phyloP scores from a whole-genome alignment of 164 flowering plant species.

The Sedum album region DNA sequence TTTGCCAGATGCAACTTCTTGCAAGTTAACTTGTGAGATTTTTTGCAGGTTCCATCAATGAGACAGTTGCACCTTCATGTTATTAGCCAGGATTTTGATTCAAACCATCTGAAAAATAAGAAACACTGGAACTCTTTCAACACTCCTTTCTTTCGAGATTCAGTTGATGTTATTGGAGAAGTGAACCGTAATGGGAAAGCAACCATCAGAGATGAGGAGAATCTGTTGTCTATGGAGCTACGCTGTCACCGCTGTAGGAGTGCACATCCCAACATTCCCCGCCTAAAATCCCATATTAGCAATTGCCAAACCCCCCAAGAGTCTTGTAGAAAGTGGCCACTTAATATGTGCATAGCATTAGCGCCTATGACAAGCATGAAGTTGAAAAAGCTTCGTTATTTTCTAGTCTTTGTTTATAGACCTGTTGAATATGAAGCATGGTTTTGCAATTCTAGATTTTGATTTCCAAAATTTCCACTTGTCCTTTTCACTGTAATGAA shows the following conservation, averaged over 20 bases:
- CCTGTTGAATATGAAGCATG: too few relatives aligned
- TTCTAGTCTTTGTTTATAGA: not conserved
- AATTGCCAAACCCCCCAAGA: constrained; percentile 45
- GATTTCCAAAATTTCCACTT: too few relatives aligned
- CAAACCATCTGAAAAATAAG: constrained; percentile 66
- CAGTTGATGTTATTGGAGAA: constrained; percentile 71
- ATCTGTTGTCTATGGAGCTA: constrained; percentile 53
- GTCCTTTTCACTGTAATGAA: too few relatives aligned
- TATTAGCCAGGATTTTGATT: constrained; percentile 85
- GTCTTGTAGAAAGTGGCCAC: constrained; percentile 42
- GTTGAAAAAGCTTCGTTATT: not conserved
- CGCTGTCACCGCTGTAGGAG: constrained; percentile 86
- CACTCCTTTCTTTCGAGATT: constrained; percentile 69
- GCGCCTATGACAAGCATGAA: not conserved
- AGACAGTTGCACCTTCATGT: constrained; percentile 91
- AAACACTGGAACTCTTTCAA: constrained; percentile 95
- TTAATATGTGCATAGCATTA: constrained; percentile 18
- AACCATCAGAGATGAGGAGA: constrained; percentile 34
- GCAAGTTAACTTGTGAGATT: too few relatives aligned
- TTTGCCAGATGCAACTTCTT: too few relatives aligned
- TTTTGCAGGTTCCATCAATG: constrained; percentile 91
- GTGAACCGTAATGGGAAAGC: constrained; percentile 39
- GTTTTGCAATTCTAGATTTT: too few relatives aligned
- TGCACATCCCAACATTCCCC: constrained; percentile 89
- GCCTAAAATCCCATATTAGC: constrained; percentile 66